Percentiles rank a stretch among this genome's conserved stretches.
These are phyloP conservation scores for Aurinia saxatilis DNA, from an alignment of 345 rosid genomes.

Conservation along the genomic window DNA sequence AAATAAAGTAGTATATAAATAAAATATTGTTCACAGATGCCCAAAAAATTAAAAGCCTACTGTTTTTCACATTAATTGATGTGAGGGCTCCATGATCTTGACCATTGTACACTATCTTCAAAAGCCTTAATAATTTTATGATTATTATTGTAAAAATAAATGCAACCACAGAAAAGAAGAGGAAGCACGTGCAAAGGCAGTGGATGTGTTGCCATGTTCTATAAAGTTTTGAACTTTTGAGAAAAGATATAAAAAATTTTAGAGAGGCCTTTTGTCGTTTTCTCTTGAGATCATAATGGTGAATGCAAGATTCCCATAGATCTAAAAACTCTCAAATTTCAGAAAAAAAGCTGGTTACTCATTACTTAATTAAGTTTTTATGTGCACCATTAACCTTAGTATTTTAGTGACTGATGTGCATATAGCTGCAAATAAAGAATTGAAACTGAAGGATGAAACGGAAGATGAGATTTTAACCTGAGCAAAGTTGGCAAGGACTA, in stretches of 20 bases:
- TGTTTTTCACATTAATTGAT: constrained; percentile 30
- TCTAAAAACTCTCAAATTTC: constrained; percentile 15
- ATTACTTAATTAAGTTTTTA: neutral
- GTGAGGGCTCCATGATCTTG: constrained; percentile 33
- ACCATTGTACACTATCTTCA: constrained; percentile 25
- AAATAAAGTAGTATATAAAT: too few relatives aligned
- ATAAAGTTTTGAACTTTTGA: constrained; percentile 26
- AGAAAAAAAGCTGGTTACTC: neutral
- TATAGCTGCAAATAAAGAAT: neutral
- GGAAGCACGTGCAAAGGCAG: constrained; percentile 51
- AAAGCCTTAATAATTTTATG: constrained; percentile 21
- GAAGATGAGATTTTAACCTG: constrained; percentile 48
- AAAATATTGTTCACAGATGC: constrained; percentile 26
- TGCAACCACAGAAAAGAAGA: constrained; percentile 23
- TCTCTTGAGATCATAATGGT: constrained; percentile 20
- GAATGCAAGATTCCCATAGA: constrained; percentile 43
- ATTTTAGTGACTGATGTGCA: neutral
- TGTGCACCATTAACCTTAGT: neutral
- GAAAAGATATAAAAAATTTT: neutral
- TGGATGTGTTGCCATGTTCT: constrained; percentile 34
- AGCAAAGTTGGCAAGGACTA: constrained; percentile 98
- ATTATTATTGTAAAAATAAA: constrained; percentile 31
- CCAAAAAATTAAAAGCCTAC: constrained; percentile 14
- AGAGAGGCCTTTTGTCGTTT: constrained; percentile 40
- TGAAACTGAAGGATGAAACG: too few relatives aligned